Evolutionary conservation across 208 protist genomes (phyloP), one percentile per base, ranked within the genome.

Genomic region (Trypanosoma avium): DNA sequence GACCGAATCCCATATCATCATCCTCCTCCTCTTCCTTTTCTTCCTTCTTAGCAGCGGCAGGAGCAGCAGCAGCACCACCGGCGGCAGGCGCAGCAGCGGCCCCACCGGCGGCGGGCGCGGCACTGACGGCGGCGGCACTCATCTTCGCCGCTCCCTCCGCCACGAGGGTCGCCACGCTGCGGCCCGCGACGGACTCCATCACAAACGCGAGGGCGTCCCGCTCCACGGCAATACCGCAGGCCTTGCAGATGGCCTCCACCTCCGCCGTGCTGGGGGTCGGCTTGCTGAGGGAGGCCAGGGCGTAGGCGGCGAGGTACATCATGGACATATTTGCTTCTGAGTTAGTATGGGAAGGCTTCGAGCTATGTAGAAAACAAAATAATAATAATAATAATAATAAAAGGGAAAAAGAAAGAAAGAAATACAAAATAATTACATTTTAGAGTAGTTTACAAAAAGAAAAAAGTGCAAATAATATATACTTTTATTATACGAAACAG

Each of bases 271-370:
- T 86, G 32, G 93, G 93, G 48, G 61, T 63, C 46, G 83, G 70
- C 46, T 94, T 92, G 70, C 52, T 58, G 19, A 97, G 87, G 29
- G 82, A 90, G 54, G 83, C 85, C 55, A 97, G 75, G 43, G 92
- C 85, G 82, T 94, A 97, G 48, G 93, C 93, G 67, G 93, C 91
- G 74, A 97, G 80, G 87, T 94, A 92, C 70, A 92, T 97, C 72
- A 90, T 81, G 55, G 88, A 91, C 88, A 94, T 94, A 49, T 21
- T 30, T 58, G 50, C 17, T n/a, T n/a, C n/a, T n/a, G n/a, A n/a
- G 29, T 57, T 53, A 47, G 32, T 4, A 49, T 36, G 46, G 30
- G 22, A 64, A 33, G 62, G 35, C 43, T 36, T 68, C 38, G 36
- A 8, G 62, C 59, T 54, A 12, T 38, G 9, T 3, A 17, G 21